phyloP scores from a whole-genome alignment of 208 protist genomes.

The Leishmania major region DNA sequence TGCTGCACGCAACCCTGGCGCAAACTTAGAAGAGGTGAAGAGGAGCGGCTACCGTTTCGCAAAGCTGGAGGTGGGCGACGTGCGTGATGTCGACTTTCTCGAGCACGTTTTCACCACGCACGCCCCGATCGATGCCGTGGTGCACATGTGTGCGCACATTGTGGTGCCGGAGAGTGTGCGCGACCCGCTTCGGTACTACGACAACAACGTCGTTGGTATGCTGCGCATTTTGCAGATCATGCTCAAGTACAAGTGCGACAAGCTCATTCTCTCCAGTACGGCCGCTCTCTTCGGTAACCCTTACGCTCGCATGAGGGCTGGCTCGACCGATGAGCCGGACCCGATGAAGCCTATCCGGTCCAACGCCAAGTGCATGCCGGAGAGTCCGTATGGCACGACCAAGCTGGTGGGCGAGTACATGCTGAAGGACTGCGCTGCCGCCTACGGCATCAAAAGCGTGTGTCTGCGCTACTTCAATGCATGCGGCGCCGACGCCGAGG shows the following conservation, averaged over 20 bases:
- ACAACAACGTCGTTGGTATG: slow-evolving; percentile 97
- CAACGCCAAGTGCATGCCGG: slow-evolving; percentile 57
- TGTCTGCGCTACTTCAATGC: slow-evolving; percentile 99
- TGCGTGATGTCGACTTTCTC: slow-evolving; percentile 82
- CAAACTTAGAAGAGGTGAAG: slow-evolving; percentile 18
- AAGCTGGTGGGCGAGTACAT: slow-evolving; percentile 95
- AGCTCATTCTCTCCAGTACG: slow-evolving; percentile 97
- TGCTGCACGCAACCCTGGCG: slow-evolving; percentile 18
- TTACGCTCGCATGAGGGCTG: slow-evolving; percentile 24
- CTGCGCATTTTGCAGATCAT: slow-evolving; percentile 94
- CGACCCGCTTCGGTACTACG: slow-evolving; percentile 95
- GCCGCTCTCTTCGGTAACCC: slow-evolving; percentile 94
- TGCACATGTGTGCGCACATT: slow-evolving; percentile 96
- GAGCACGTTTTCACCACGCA: slow-evolving; percentile 90
- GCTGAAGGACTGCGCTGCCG: slow-evolving; percentile 80
- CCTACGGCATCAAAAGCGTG: slow-evolving; percentile 82
- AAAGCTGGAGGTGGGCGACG: slow-evolving; percentile 78
- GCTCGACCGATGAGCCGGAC: slow-evolving; percentile 19
- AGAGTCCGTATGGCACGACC: slow-evolving; percentile 95
- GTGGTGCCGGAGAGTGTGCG: slow-evolving; percentile 93
- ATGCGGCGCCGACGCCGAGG: slow-evolving; percentile 93
- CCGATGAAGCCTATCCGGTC: slow-evolving; percentile 67
- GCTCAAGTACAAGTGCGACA: slow-evolving; percentile 87
- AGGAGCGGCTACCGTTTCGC: slow-evolving; percentile 41
- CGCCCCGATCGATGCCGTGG: slow-evolving; percentile 86